A percentile compares a stretch with the other conserved stretches of the same genome.
phyloP scores from a whole-genome alignment of 139 green algal species.

The Protoeuglena noctilucae region DNA sequence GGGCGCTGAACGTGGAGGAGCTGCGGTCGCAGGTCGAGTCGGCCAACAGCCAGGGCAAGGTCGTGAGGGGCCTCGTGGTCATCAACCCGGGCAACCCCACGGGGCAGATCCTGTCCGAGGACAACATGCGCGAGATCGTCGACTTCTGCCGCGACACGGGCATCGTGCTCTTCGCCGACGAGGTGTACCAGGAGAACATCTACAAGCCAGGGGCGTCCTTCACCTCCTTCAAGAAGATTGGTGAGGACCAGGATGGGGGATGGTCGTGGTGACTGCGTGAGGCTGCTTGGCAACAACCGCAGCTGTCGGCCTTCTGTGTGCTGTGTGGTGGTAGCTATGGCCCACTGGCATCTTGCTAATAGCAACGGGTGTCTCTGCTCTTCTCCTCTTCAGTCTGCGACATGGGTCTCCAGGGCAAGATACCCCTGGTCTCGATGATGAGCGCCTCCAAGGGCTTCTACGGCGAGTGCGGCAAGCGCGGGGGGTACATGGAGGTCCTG shows the following conservation, averaged over 20 bases:
- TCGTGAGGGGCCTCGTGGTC: constrained; percentile 58
- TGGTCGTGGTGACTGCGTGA: no score
- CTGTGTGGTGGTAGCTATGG: no score
- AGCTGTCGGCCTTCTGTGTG: no score
- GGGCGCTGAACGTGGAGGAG: constrained; percentile 43
- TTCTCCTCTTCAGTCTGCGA: no score
- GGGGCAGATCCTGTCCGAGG: constrained; percentile 5
- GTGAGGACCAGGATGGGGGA: no score
- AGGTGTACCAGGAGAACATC: constrained; percentile 14
- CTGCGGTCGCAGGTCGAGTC: constrained; percentile 23
- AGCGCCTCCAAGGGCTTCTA: constrained; percentile 75
- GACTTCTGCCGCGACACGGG: constrained; percentile 5
- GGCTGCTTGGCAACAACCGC: no score
- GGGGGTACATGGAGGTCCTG: constrained; percentile 77
- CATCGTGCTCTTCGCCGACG: constrained; percentile 8
- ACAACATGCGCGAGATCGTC: constrained; percentile 10
- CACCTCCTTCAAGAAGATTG: not conserved
- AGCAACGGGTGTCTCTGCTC: no score
- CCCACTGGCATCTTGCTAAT: no score
- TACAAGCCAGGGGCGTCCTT: not conserved
- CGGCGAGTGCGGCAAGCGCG: constrained; percentile 46
- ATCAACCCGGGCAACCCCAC: constrained; percentile 66
- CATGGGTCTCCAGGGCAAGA: no score
- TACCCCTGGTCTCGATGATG: constrained; percentile 76
- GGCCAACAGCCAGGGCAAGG: constrained; percentile 15